These are phyloP conservation scores for Diplodia sapinea DNA, from an alignment of 2,329 filamentous ascomycete species.

Conservation along the genomic window DNA sequence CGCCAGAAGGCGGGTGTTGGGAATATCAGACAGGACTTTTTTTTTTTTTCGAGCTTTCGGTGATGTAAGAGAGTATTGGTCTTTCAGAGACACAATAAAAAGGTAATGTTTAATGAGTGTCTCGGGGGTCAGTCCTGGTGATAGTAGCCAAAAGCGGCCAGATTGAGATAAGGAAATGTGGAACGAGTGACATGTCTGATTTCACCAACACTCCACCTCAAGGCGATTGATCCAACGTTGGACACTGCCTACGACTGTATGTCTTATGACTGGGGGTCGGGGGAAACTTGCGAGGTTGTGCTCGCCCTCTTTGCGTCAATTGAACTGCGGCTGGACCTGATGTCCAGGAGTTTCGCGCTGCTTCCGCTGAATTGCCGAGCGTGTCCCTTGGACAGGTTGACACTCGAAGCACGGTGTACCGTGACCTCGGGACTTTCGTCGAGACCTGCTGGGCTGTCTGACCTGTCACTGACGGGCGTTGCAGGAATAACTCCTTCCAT, in stretches of 20 bases:
- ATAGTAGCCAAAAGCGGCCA: slow-evolving; percentile 12
- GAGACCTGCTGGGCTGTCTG: slow-evolving; percentile 40
- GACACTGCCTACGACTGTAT: slow-evolving; percentile 18
- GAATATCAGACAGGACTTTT: slow-evolving; percentile 13
- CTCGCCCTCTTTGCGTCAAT: slow-evolving; percentile 35
- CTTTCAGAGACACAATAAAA: not conserved
- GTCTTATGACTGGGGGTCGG: slow-evolving; percentile 9
- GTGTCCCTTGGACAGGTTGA: slow-evolving; percentile 70
- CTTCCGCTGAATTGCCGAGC: slow-evolving; percentile 76
- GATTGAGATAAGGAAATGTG: slow-evolving; percentile 20
- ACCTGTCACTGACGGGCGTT: slow-evolving; percentile 40
- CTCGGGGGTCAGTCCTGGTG: slow-evolving; percentile 27
- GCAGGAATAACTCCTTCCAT: slow-evolving; percentile 45
- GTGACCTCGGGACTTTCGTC: slow-evolving; percentile 35
- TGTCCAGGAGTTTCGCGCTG: slow-evolving; percentile 75
- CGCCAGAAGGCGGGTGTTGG: slow-evolving; percentile 1
- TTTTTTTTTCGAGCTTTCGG: slow-evolving; percentile 1
- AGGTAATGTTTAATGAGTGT: slow-evolving; percentile 27
- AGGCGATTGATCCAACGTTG: not conserved
- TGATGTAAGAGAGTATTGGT: not conserved
- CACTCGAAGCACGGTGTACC: slow-evolving; percentile 72
- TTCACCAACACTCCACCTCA: slow-evolving; percentile 20
- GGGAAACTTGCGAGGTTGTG: slow-evolving; percentile 4
- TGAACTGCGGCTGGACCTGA: slow-evolving; percentile 45
- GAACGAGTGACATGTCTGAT: slow-evolving; percentile 29